These are phyloP conservation scores for Candida sanyaensis DNA, from an alignment of 1,139 yeast species.

Conservation along the genomic window DNA sequence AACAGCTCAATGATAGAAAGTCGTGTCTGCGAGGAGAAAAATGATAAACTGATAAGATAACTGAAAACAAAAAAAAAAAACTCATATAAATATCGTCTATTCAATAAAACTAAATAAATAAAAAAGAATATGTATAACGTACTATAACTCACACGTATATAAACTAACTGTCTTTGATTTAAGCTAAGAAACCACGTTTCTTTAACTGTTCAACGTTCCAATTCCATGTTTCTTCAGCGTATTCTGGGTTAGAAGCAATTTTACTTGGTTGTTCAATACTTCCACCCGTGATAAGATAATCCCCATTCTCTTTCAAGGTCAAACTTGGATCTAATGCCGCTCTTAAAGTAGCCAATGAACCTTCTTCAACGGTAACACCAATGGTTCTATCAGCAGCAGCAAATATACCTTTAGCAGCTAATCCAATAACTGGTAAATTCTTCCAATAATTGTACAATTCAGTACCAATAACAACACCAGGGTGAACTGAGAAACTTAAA, in stretches of 20 bases:
- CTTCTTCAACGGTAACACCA: slow-evolving; percentile 38
- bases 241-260: slow-evolving; percentile 23
- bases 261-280: slow-evolving; percentile 23
- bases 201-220: slow-evolving; percentile 28
- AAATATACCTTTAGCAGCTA: slow-evolving; percentile 17
- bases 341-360: slow-evolving; percentile 34
- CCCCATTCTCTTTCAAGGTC: slow-evolving; percentile 31
- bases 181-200: slow-evolving; percentile 21
- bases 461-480: slow-evolving; percentile 41
- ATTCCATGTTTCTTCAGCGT: slow-evolving; percentile 32
- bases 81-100: background rate
- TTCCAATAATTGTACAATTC: slow-evolving; percentile 35
- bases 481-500: slow-evolving; percentile 38
- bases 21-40: background rate
- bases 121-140: background rate
- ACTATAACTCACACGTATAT: too few relatives aligned
- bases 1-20: background rate
- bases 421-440: slow-evolving; percentile 24
- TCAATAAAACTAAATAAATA: background rate
- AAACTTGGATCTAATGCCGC: slow-evolving; percentile 35
- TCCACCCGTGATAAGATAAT: slow-evolving; percentile 40
- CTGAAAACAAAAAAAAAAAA: background rate
- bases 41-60: background rate
- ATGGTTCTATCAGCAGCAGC: slow-evolving; percentile 15
- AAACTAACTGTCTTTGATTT: background rate